Percentiles rank a stretch among this genome's conserved stretches.
Conservation (phyloP, 1,284 basidiomycete genomes). For the Ceratobasidium sp. region DNA sequence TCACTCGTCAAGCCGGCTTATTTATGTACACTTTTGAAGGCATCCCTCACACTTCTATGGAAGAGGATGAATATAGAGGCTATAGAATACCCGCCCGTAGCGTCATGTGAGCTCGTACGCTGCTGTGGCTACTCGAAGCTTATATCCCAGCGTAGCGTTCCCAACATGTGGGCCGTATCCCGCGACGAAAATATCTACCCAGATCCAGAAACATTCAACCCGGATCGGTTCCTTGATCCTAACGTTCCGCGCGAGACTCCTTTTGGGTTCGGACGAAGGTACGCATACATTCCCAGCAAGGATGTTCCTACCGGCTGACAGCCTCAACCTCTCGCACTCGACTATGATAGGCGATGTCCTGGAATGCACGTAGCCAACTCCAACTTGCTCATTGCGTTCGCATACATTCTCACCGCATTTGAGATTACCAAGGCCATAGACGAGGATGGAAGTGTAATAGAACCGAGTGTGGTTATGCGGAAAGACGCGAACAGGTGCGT, state of each 20-base stretch:
- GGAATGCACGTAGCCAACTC: constrained; percentile 28
- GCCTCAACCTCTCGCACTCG: background rate
- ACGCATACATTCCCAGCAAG: background rate
- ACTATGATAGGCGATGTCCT: constrained; percentile 17
- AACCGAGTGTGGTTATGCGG: background rate
- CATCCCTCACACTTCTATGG: constrained; percentile 12
- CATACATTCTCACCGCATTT: constrained; percentile 21
- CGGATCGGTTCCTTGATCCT: constrained; percentile 27
- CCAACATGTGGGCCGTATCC: constrained; percentile 14
- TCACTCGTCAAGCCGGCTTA: background rate
- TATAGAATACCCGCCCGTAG: constrained; percentile 27
- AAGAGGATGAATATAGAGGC: constrained; percentile 22
- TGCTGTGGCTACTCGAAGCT: background rate
- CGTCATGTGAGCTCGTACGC: constrained; percentile 20
- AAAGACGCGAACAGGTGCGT: background rate
- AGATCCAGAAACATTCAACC: constrained; percentile 27
- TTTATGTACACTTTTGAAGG: background rate
- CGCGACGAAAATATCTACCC: constrained; percentile 32
- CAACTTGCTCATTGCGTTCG: constrained; percentile 24
- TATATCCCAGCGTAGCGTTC: background rate
- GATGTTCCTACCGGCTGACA: background rate
- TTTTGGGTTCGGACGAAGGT: constrained; percentile 26
- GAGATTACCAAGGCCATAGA: constrained; percentile 16
- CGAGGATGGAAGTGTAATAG: constrained; percentile 13
- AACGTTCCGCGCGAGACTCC: background rate